Evolutionary conservation across 768 basidiomycete genomes (phyloP).

Genomic region (Amanita jacksonii): DNA sequence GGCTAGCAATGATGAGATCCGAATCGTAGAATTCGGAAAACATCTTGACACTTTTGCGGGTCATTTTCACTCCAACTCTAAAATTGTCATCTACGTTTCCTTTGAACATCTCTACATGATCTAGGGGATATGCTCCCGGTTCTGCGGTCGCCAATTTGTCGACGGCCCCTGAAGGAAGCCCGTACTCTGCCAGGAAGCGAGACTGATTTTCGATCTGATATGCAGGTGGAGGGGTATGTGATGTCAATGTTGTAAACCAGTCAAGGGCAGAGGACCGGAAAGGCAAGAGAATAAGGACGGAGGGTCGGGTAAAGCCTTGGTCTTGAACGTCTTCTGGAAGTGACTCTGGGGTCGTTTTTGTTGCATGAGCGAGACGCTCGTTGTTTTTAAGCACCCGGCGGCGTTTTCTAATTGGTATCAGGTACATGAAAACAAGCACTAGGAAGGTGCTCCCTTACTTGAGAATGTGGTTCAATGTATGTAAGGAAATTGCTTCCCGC

Average conservation of each 20-base stretch:
- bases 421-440: background rate
- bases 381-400: constrained; percentile 88
- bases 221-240: constrained; percentile 59
- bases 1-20: constrained; percentile 90
- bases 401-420: constrained; percentile 60
- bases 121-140: constrained; percentile 69
- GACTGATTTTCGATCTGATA: constrained; percentile 85
- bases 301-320: constrained; percentile 96
- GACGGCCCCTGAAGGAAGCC: constrained; percentile 63
- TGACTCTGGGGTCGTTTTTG: constrained; percentile 32
- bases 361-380: constrained; percentile 72
- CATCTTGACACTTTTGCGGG: constrained; percentile 83
- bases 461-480: constrained; percentile 81
- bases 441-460: constrained; percentile 46
- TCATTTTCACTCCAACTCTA: constrained; percentile 85
- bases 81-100: constrained; percentile 99
- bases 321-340: constrained; percentile 49
- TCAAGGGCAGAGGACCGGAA: constrained; percentile 82
- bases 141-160: constrained; percentile 75
- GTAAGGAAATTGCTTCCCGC: constrained; percentile 65
- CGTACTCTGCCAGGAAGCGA: constrained; percentile 77
- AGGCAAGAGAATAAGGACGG: constrained; percentile 84
- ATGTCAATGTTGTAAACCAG: constrained; percentile 74
- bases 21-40: constrained; percentile 87
- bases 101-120: constrained; percentile 89